Percentiles rank a stretch among this genome's conserved stretches.
Evolutionary conservation across 2,329 filamentous ascomycete genomes (phyloP).

Genomic region (Neopestalotiopsis rosae): DNA sequence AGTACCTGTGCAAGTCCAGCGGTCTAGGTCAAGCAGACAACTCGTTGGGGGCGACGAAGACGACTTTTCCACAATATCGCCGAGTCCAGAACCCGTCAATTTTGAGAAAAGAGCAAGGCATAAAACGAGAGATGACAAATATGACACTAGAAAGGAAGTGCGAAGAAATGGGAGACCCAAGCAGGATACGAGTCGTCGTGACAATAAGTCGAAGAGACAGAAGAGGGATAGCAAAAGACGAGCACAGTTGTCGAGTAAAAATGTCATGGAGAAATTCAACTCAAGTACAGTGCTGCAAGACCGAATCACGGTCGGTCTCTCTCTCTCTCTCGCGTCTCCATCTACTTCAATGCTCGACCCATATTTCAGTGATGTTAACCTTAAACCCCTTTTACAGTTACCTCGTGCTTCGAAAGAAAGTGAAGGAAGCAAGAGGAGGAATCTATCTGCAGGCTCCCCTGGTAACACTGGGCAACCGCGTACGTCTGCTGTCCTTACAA

Average conservation of each 20-base stretch:
- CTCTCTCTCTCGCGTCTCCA: too few species aligned
- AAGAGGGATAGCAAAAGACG: slow-evolving; percentile 33
- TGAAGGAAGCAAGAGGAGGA: too few species aligned
- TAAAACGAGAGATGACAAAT: slow-evolving; percentile 62
- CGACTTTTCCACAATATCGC: slow-evolving; percentile 26
- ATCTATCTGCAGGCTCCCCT: not conserved
- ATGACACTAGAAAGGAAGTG: slow-evolving; percentile 47
- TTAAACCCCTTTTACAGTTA: slow-evolving; percentile 24
- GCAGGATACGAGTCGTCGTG: slow-evolving; percentile 14
- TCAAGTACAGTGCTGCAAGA: slow-evolving; percentile 57
- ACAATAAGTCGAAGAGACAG: slow-evolving; percentile 22
- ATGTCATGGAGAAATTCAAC: slow-evolving; percentile 60
- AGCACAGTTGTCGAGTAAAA: slow-evolving; percentile 43
- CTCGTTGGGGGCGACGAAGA: slow-evolving; percentile 15
- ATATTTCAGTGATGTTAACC: not conserved
- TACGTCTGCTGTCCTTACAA: slow-evolving; percentile 31
- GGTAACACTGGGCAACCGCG: slow-evolving; percentile 40
- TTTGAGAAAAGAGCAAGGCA: slow-evolving; percentile 59
- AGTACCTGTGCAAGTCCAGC: slow-evolving; percentile 13
- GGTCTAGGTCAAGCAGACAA: not conserved
- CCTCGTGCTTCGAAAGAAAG: slow-evolving; percentile 23
- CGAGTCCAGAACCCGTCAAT: slow-evolving; percentile 15
- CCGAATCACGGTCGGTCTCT: slow-evolving; percentile 56
- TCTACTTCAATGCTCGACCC: too few species aligned
- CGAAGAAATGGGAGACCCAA: slow-evolving; percentile 32